These are phyloP conservation scores for Phytophthora chlamydospora DNA, from an alignment of 352 stramenopile species.

Conservation along the genomic window DNA sequence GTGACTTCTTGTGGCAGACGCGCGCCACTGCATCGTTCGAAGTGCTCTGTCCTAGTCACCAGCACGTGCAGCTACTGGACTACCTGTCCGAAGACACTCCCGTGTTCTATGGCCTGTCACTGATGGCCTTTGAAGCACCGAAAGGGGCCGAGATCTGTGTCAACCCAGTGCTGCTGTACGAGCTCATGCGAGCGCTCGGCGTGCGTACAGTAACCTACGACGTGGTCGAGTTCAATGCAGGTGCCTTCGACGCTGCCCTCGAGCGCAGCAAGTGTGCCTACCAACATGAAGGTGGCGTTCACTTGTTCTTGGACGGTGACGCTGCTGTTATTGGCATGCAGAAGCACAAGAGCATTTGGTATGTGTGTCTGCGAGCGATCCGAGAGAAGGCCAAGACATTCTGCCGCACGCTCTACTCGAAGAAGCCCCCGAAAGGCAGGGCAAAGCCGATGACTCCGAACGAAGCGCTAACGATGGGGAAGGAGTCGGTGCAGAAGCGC, in stretches of 20 bases:
- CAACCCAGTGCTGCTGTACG: constrained; percentile 76
- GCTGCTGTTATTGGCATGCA: constrained; percentile 81
- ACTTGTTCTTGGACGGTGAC: constrained; percentile 69
- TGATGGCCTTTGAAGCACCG: constrained; percentile 48
- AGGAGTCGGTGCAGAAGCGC: constrained; percentile 49
- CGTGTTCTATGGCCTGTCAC: constrained; percentile 80
- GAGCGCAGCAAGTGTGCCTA: constrained; percentile 54
- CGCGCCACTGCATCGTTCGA: constrained; percentile 80
- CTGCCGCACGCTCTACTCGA: constrained; percentile 43
- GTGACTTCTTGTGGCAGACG: constrained; percentile 81
- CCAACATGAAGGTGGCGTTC: constrained; percentile 75
- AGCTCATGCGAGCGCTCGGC: constrained; percentile 56
- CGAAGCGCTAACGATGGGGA: constrained; percentile 28
- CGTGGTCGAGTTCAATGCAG: constrained; percentile 48
- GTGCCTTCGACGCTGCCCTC: constrained; percentile 41
- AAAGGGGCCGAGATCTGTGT: constrained; percentile 71
- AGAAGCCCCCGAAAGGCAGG: constrained; percentile 29
- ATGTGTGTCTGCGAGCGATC: constrained; percentile 87
- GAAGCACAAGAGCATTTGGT: constrained; percentile 88
- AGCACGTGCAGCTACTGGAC: constrained; percentile 81
- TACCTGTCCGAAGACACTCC: constrained; percentile 71
- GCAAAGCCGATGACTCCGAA: constrained; percentile 20
- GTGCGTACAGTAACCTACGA: constrained; percentile 69
- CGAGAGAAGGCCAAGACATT: constrained; percentile 82
- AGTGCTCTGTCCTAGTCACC: constrained; percentile 69